phyloP scores from a whole-genome alignment of 805 yeast genomes.

The Sporopachydermia quercuum region DNA sequence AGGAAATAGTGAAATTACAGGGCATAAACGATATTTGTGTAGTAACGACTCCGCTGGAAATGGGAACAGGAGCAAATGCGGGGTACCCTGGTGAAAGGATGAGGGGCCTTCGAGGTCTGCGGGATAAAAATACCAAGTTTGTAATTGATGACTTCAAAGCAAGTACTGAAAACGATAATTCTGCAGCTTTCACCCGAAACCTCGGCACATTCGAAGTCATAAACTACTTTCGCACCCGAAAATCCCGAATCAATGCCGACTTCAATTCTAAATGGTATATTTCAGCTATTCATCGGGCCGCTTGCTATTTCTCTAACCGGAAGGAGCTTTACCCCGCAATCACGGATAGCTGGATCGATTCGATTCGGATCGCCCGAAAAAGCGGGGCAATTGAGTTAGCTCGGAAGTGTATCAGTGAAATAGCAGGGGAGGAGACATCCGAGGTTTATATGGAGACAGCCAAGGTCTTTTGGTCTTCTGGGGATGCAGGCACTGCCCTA shows the following conservation, averaged over 20 bases:
- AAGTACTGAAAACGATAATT: too few species aligned
- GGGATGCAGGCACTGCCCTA: slow-evolving; percentile 75
- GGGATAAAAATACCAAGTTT: too few species aligned
- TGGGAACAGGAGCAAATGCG: too few species aligned
- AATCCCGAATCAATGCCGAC: slow-evolving; percentile 26
- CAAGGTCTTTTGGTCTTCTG: slow-evolving; percentile 75
- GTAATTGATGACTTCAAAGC: too few species aligned
- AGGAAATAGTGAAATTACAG: too few species aligned
- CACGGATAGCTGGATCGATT: slow-evolving; percentile 38
- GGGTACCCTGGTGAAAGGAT: too few species aligned
- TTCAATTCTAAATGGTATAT: slow-evolving; percentile 48
- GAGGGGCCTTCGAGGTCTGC: too few species aligned
- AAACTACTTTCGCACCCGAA: too few species aligned
- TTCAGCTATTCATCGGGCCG: slow-evolving; percentile 43
- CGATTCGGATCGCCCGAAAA: slow-evolving; percentile 52
- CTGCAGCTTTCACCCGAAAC: too few species aligned
- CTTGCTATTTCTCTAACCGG: slow-evolving; percentile 15
- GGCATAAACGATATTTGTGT: too few species aligned
- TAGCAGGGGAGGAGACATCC: slow-evolving; percentile 58
- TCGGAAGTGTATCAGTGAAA: slow-evolving; percentile 50
- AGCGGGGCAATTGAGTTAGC: slow-evolving; percentile 61
- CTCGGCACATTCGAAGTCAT: too few species aligned
- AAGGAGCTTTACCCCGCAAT: slow-evolving; percentile 16
- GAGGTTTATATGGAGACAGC: slow-evolving; percentile 51
- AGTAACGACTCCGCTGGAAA: too few species aligned